Evolutionary conservation across 73 alveolate genomes (phyloP).

Genomic region (Breviolum minutum): DNA sequence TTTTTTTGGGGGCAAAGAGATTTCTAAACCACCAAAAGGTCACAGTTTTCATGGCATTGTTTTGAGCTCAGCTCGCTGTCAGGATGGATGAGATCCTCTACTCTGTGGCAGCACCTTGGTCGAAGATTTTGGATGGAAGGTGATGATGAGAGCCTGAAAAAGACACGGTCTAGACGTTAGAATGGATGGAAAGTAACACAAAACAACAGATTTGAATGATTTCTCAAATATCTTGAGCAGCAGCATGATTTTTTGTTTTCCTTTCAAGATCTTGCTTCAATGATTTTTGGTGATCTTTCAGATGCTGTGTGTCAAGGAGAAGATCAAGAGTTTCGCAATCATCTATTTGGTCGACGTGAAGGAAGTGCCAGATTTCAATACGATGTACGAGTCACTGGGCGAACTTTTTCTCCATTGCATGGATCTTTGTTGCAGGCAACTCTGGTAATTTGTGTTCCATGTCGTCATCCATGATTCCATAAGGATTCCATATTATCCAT

Average conservation of each 20-base stretch:
- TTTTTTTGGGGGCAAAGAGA: too few relatives aligned
- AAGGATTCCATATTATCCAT: background rate
- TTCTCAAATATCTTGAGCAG: too few relatives aligned
- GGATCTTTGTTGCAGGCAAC: background rate
- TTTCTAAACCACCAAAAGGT: background rate
- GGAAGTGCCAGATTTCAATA: constrained; percentile 99
- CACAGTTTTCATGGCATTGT: background rate
- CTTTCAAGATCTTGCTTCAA: too few relatives aligned
- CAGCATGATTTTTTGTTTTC: too few relatives aligned
- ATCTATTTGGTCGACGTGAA: constrained; percentile 99
- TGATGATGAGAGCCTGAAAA: background rate
- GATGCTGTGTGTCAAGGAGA: background rate
- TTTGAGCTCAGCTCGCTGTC: background rate
- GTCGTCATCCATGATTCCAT: too few relatives aligned
- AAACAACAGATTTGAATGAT: background rate
- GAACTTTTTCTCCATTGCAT: background rate
- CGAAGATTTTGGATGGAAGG: background rate
- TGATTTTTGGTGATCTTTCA: too few relatives aligned
- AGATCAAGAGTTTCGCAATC: constrained; percentile 98
- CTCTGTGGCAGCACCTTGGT: constrained; percentile 97
- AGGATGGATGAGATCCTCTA: constrained; percentile 99
- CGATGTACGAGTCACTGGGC: constrained; percentile 98
- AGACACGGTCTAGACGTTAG: background rate
- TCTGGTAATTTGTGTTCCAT: background rate
- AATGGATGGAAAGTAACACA: background rate